A percentile compares a stretch with the other conserved stretches of the same genome.
These are phyloP conservation scores for Coemansia guatemalensis DNA, from an alignment of 192 early-diverging fungal genomes.

Conservation along the genomic window DNA sequence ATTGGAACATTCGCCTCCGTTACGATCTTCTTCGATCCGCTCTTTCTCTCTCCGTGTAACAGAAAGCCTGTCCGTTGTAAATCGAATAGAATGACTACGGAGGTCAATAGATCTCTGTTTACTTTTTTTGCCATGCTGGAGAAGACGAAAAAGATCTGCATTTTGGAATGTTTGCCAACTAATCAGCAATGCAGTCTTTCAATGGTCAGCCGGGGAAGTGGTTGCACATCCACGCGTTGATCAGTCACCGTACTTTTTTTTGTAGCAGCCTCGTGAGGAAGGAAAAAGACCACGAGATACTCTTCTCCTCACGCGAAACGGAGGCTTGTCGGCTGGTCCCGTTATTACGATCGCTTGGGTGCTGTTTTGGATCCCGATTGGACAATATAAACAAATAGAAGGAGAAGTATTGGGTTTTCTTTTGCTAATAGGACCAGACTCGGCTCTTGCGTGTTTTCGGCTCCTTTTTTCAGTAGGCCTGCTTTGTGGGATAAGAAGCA, in stretches of 20 bases:
- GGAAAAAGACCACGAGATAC: neutral
- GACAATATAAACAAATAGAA: too few relatives aligned
- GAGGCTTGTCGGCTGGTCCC: neutral
- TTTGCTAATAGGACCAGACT: too few relatives aligned
- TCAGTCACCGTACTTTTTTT: neutral
- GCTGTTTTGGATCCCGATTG: neutral
- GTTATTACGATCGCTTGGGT: neutral
- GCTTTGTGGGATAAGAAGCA: neutral
- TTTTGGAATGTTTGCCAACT: neutral
- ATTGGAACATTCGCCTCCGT: neutral
- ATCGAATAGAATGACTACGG: neutral
- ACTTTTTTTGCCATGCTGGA: too few relatives aligned
- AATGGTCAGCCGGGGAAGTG: neutral
- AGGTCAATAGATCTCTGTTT: neutral
- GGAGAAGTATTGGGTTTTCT: too few relatives aligned
- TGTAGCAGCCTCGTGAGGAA: neutral
- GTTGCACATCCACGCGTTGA: neutral
- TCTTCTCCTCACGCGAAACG: too few relatives aligned
- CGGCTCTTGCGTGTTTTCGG: neutral
- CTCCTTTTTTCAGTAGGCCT: neutral
- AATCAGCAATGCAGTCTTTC: neutral
- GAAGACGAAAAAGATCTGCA: neutral
- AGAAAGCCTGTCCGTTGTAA: neutral
- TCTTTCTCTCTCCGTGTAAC: too few relatives aligned
- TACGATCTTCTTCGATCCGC: neutral